These are phyloP conservation scores for Oxyria digyna DNA, from an alignment of 148 eudicot genomes.

Conservation along the genomic window DNA sequence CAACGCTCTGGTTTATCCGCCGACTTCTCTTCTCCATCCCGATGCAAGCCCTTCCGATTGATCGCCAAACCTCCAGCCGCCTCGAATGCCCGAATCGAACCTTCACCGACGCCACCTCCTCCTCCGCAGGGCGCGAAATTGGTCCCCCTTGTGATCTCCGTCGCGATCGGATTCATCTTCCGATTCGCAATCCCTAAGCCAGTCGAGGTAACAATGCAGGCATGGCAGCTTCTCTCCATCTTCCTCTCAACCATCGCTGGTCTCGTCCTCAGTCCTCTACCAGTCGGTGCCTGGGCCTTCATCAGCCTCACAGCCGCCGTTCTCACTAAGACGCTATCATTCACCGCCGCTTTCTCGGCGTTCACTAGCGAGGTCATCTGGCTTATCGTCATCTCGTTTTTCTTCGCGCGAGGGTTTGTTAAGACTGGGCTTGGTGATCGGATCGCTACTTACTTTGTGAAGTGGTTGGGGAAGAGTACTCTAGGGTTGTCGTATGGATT, in stretches of 20 bases:
- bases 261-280: slow-evolving; percentile 60
- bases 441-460: slow-evolving; percentile 79
- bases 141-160: slow-evolving; percentile 43
- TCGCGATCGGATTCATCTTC: slow-evolving; percentile 43
- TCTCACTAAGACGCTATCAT: slow-evolving; percentile 45
- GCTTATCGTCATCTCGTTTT: slow-evolving; percentile 87
- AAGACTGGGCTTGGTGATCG: slow-evolving; percentile 84
- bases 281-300: slow-evolving; percentile 91
- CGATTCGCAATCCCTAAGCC: slow-evolving; percentile 63
- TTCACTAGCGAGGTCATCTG: slow-evolving; percentile 87
- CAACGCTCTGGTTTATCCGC: background rate
- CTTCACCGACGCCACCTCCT: background rate
- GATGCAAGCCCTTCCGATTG: slow-evolving; percentile 4
- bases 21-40: background rate
- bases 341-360: slow-evolving; percentile 58
- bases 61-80: slow-evolving; percentile 12
- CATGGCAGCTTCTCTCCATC: slow-evolving; percentile 79
- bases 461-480: slow-evolving; percentile 76
- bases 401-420: slow-evolving; percentile 83
- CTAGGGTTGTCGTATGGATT: slow-evolving; percentile 80
- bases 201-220: slow-evolving; percentile 38
- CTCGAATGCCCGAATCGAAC: slow-evolving; percentile 18
- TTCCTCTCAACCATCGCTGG: slow-evolving; percentile 83
- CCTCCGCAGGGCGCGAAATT: slow-evolving; percentile 40
- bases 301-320: slow-evolving; percentile 52